Evolutionary conservation across 352 stramenopile genomes (phyloP), one percentile per base, ranked within the genome.

Genomic region (Phytophthora colocasiae): DNA sequence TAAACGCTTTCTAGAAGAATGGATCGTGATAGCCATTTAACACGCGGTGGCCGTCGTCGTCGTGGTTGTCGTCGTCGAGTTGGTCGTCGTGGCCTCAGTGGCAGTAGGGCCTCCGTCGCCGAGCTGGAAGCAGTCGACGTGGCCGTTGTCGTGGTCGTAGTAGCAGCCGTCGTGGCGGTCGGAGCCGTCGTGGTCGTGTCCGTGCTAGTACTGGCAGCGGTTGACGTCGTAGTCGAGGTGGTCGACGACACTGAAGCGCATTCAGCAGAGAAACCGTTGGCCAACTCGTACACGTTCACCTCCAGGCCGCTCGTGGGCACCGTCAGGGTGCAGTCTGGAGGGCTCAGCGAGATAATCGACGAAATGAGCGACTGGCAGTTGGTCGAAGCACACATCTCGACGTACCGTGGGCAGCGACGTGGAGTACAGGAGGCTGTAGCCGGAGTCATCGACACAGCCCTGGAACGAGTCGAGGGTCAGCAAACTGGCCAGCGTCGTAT

Each of bases 371-470:
- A 54, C 48, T 68, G 43, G 58, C 67, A 80, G 39, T 64, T 26
- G n/a, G 5, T 58, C 31, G 58, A 71, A 15, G 60, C 58, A 47
- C 72, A 80, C 72, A 80, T 80, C 6, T 51, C 9, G 4, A 24
- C 36, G 32, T 75, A 66, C 65, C 32, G 61, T 70, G 32, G 73
- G 73, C 11, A 75, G 51, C 29, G 63, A 58, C 2, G 68, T 75
- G 3, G 73, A 66, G 51, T 65, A 69, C 24, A 78, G 60, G 17
- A 77, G 60, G 44, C 45, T 72, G 58, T 73, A 81, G 29, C 63
- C 64, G 43, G 72, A 72, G 48, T 66, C 69, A 36, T 48, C 58
- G 6, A 55, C 52, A 47, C 73, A 78, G 15, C 54, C 48, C 22
- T 61, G 39, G 48, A 76, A 68, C 31, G 55, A 67, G 45, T 61